Percentiles rank a stretch among this genome's conserved stretches.
Evolutionary conservation across 768 basidiomycete genomes (phyloP).

Genomic region (Mycena belliarum): DNA sequence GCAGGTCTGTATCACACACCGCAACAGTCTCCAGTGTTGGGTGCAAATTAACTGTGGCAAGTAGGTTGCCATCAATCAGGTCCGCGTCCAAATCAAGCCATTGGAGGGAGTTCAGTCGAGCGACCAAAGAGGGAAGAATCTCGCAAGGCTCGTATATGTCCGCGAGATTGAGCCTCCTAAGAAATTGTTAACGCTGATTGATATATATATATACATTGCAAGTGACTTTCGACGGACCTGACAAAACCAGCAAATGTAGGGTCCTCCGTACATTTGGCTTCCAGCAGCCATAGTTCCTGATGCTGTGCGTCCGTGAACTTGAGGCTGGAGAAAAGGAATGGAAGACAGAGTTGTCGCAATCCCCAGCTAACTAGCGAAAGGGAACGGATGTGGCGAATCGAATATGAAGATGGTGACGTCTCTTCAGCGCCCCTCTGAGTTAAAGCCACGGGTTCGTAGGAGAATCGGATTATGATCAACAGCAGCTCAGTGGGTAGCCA

Average conservation of each 20-base stretch:
- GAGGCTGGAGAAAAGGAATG: slow-evolving; percentile 1
- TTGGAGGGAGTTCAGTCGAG: background rate
- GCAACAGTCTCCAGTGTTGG: background rate
- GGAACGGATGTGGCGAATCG: background rate
- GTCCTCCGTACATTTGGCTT: background rate
- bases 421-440: background rate
- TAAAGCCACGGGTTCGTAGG: background rate
- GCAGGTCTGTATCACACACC: background rate
- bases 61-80: background rate
- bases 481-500: slow-evolving; percentile 15
- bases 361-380: background rate
- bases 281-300: background rate
- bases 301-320: background rate
- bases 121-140: background rate
- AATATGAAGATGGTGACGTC: background rate
- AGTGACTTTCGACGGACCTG: slow-evolving; percentile 1
- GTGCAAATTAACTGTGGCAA: background rate
- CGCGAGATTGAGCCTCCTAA: slow-evolving; percentile 2
- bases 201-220: background rate
- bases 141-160: background rate
- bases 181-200: background rate
- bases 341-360: background rate
- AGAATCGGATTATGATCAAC: background rate
- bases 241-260: background rate
- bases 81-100: background rate